A percentile compares a stretch with the other conserved stretches of the same genome.
These are phyloP conservation scores for Blumeria hordei DNA, from an alignment of 2,329 filamentous ascomycete species.

Conservation along the genomic window DNA sequence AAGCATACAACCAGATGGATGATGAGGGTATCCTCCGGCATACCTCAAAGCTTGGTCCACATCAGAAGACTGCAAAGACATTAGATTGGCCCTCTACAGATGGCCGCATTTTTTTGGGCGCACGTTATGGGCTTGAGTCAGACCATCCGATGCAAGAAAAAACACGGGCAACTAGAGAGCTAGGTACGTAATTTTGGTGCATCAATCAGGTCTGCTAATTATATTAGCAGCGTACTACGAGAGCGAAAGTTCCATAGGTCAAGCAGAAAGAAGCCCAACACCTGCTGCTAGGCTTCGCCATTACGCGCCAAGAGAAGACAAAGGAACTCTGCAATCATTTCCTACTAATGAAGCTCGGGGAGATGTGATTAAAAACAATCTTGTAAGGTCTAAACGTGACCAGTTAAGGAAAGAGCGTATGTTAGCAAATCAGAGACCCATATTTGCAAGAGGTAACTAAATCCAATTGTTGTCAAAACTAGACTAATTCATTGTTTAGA, in stretches of 20 bases:
- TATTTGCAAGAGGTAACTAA: neutral
- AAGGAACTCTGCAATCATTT: neutral
- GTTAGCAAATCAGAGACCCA: neutral
- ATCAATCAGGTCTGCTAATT: no score
- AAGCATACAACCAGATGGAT: no score
- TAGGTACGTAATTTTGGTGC: no score
- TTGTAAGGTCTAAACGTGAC: neutral
- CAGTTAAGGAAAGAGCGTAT: neutral
- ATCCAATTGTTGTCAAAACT: neutral
- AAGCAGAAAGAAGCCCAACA: constrained; percentile 7
- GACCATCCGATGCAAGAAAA: no score
- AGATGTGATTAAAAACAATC: neutral
- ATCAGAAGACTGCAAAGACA: no score
- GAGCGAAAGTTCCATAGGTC: constrained; percentile 4
- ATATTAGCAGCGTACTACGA: constrained; percentile 1
- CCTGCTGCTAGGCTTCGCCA: constrained; percentile 4
- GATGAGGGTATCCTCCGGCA: no score
- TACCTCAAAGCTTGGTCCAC: no score
- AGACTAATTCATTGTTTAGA: neutral
- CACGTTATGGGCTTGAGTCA: no score
- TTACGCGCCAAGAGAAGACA: neutral
- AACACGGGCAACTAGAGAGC: no score
- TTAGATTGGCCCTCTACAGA: no score
- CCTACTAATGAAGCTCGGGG: neutral
- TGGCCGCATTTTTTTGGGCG: no score